These are phyloP conservation scores for Pseudogymnoascus sp. DNA, from an alignment of 2,329 filamentous ascomycete genomes.

Conservation along the genomic window DNA sequence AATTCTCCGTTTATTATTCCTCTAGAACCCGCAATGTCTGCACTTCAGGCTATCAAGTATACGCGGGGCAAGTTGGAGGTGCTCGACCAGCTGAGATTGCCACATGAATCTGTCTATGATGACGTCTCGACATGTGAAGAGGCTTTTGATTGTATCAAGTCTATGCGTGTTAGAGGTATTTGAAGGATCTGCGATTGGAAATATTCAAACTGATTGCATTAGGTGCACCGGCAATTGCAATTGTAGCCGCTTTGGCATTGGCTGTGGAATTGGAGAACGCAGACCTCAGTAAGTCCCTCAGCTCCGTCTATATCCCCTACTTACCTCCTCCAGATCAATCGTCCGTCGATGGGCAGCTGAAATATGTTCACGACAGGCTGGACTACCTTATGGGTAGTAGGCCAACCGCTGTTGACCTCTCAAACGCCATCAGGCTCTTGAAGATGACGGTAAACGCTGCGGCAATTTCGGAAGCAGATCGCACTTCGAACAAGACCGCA, in stretches of 20 bases:
- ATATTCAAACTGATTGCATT: slow-evolving; percentile 15
- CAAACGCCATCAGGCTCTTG: slow-evolving; percentile 78
- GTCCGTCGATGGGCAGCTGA: slow-evolving; percentile 48
- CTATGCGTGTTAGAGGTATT: slow-evolving; percentile 63
- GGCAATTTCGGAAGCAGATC: slow-evolving; percentile 31
- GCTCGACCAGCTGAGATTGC: slow-evolving; percentile 74
- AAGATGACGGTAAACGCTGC: slow-evolving; percentile 51
- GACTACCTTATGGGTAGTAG: slow-evolving; percentile 83
- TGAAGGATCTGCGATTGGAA: background rate
- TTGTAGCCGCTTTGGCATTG: slow-evolving; percentile 84
- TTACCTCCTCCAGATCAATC: slow-evolving; percentile 5
- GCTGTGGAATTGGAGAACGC: slow-evolving; percentile 70
- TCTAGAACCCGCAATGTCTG: slow-evolving; percentile 22
- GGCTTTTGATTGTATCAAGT: slow-evolving; percentile 73
- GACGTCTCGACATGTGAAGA: slow-evolving; percentile 59
- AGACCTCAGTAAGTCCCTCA: slow-evolving; percentile 32
- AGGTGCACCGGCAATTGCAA: slow-evolving; percentile 91
- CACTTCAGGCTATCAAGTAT: slow-evolving; percentile 72
- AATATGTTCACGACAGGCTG: slow-evolving; percentile 66
- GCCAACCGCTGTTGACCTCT: slow-evolving; percentile 90
- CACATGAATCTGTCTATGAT: slow-evolving; percentile 73
- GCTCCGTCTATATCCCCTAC: background rate
- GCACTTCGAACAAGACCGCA: slow-evolving; percentile 13
- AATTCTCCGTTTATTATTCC: background rate
- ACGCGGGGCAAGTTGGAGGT: slow-evolving; percentile 62